Evolutionary conservation across 345 rosid genomes (phyloP).

Genomic region (Psidium guajava): DNA sequence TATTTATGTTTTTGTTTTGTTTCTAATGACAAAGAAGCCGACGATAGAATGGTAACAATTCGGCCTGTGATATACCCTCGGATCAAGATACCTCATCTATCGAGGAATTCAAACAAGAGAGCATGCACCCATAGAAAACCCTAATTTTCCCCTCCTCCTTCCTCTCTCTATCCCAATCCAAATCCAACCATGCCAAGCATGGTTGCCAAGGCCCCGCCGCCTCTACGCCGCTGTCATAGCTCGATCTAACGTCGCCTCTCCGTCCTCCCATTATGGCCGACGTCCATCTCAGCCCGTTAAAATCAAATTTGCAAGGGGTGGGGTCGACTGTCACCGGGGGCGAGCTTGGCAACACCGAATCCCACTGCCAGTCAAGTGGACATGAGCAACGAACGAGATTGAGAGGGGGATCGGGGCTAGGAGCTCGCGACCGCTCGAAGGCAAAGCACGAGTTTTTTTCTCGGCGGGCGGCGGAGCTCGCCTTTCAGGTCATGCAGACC

Average conservation of each 20-base stretch:
- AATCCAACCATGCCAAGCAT: neutral
- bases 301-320: neutral
- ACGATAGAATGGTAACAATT: neutral
- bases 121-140: neutral
- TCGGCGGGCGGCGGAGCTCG: neutral
- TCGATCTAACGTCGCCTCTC: neutral
- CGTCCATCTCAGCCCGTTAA: neutral
- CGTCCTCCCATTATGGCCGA: neutral
- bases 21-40: neutral
- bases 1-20: too few species aligned
- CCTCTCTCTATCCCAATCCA: neutral
- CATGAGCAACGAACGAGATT: neutral
- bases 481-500: neutral
- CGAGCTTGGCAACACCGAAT: neutral
- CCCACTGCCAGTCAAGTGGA: neutral
- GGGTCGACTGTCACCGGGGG: neutral
- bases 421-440: neutral
- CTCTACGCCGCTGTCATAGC: fast-evolving
- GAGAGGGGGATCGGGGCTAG: neutral
- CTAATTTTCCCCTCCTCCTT: neutral
- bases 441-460: neutral
- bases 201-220: neutral
- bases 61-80: neutral
- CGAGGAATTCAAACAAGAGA: neutral
- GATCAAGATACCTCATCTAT: neutral